Percentiles rank a stretch among this genome's conserved stretches.
phyloP scores from a whole-genome alignment of 495 filamentous ascomycete species.

The Cercophora newfieldiana region DNA sequence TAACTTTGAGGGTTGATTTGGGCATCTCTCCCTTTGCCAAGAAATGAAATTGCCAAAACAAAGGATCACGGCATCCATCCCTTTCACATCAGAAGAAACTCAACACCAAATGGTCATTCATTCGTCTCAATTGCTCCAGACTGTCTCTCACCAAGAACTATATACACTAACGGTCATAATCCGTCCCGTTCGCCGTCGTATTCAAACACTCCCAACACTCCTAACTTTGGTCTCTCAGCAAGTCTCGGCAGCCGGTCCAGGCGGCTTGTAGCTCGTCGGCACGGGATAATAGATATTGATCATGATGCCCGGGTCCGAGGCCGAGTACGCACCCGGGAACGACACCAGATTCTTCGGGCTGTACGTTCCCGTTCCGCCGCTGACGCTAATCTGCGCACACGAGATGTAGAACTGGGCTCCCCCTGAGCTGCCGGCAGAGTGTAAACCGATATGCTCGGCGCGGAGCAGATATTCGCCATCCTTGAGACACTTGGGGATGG shows the following conservation, averaged over 20 bases:
- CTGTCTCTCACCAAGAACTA: not conserved
- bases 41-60: too few species aligned
- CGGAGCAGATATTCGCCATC: constrained; percentile 61
- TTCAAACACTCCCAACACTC: not conserved
- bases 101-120: not conserved
- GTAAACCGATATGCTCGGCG: constrained; percentile 58
- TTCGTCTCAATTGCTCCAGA: too few species aligned
- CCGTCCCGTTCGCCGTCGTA: not conserved
- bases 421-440: constrained; percentile 42
- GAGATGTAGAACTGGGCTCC: constrained; percentile 60
- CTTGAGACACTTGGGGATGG: constrained; percentile 49
- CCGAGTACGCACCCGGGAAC: constrained; percentile 46
- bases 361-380: constrained; percentile 40
- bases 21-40: too few species aligned
- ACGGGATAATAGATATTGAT: constrained; percentile 53
- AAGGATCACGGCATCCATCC: too few species aligned
- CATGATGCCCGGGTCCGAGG: constrained; percentile 45
- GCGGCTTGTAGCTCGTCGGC: constrained; percentile 39
- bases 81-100: not conserved
- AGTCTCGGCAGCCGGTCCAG: constrained; percentile 35
- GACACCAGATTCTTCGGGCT: constrained; percentile 39
- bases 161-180: not conserved
- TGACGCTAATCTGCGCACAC: constrained; percentile 47
- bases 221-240: constrained; percentile 19
- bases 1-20: too few species aligned